Conservation (phyloP, 768 basidiomycete species). For the Termitomyces sp. region DNA sequence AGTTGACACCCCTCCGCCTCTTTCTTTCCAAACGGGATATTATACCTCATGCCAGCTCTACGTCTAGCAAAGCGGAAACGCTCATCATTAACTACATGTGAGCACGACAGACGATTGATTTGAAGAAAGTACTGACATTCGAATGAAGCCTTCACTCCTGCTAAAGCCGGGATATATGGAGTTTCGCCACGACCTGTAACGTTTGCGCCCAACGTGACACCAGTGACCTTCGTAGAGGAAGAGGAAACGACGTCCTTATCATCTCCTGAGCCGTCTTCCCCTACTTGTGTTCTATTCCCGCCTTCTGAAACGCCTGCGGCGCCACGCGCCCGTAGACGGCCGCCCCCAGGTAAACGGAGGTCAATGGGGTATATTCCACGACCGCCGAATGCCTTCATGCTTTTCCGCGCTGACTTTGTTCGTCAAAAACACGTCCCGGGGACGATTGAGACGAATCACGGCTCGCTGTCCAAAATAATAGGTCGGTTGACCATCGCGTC, state of each 20-base stretch:
- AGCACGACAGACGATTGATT: neutral
- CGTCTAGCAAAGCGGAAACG: constrained; percentile 14
- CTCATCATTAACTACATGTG: constrained; percentile 12
- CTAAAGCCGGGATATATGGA: constrained; percentile 52
- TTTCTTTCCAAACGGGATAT: constrained; percentile 2
- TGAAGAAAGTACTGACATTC: neutral
- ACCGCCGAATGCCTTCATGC: constrained; percentile 83
- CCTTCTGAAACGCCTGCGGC: constrained; percentile 38
- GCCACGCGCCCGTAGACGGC: constrained; percentile 37
- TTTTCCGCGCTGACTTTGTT: constrained; percentile 80
- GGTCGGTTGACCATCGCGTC: constrained; percentile 30
- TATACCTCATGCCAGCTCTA: constrained; percentile 12
- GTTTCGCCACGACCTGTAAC: constrained; percentile 43
- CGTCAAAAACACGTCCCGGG: constrained; percentile 75
- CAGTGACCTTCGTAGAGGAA: constrained; percentile 21
- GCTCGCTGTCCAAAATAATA: constrained; percentile 37
- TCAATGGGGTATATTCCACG: constrained; percentile 66
- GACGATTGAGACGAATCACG: constrained; percentile 44
- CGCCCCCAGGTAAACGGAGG: constrained; percentile 56
- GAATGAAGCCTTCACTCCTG: constrained; percentile 25
- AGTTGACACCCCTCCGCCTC: neutral
- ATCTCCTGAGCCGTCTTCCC: constrained; percentile 24
- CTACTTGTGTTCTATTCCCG: constrained; percentile 43
- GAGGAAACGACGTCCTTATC: constrained; percentile 21
- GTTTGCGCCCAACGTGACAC: constrained; percentile 39